Conservation (phyloP, 2,329 filamentous ascomycete species). For the Plectosphaerella cucumerina region DNA sequence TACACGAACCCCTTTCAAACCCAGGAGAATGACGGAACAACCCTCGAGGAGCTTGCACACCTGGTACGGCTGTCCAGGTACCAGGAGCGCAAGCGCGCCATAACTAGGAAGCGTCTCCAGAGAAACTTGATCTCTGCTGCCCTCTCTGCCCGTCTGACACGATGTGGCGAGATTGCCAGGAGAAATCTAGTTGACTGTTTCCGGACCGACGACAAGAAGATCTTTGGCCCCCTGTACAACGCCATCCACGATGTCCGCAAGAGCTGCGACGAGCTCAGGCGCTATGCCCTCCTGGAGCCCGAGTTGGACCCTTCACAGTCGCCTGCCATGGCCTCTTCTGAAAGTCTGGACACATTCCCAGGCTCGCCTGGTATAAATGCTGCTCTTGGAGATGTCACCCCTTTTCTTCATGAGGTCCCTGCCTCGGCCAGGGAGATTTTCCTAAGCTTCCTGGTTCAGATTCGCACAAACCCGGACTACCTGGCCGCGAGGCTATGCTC, state of each 20-base stretch:
- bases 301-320: constrained; percentile 60
- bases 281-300: constrained; percentile 67
- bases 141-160: constrained; percentile 68
- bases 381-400: constrained; percentile 21
- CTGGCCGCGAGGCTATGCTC: constrained; percentile 76
- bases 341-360: constrained; percentile 5
- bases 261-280: constrained; percentile 68
- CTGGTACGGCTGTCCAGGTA: constrained; percentile 74
- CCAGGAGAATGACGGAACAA: constrained; percentile 61
- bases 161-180: constrained; percentile 70
- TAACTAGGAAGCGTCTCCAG: constrained; percentile 69
- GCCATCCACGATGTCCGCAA: constrained; percentile 75
- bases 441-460: constrained; percentile 72
- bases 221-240: constrained; percentile 70
- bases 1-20: constrained; percentile 60
- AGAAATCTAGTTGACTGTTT: constrained; percentile 75
- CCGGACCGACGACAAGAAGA: constrained; percentile 72
- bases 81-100: constrained; percentile 74
- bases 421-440: constrained; percentile 70
- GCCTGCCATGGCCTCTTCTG: constrained; percentile 35
- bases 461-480: constrained; percentile 85
- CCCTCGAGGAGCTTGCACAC: constrained; percentile 73
- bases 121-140: constrained; percentile 71
- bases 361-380: neutral
- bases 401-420: constrained; percentile 71